These are phyloP conservation scores for Pascua guehoae DNA, from an alignment of 1,284 basidiomycete species.

Conservation along the genomic window DNA sequence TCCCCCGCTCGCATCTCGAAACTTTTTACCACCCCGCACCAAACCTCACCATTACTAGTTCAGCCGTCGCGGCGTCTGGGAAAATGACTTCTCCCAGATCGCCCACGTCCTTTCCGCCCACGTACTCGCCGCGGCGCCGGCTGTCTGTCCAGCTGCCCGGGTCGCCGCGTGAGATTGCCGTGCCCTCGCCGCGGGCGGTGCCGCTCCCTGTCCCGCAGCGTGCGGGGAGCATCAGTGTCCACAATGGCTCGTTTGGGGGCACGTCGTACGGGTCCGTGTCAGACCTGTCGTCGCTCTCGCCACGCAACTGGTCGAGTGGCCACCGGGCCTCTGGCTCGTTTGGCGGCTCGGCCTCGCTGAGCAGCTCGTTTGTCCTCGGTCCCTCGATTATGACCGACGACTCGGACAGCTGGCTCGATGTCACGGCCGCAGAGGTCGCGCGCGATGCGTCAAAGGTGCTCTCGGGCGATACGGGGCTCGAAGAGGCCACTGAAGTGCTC, in stretches of 20 bases:
- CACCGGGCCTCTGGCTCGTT: constrained; percentile 9
- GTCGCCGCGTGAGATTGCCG: constrained; percentile 9
- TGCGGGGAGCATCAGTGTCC: constrained; percentile 17
- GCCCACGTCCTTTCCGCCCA: background rate
- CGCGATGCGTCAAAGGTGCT: constrained; percentile 2
- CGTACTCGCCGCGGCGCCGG: constrained; percentile 8
- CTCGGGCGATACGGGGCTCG: constrained; percentile 24
- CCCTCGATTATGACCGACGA: constrained; percentile 10
- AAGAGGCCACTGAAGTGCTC: constrained; percentile 39
- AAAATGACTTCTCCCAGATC: too few species aligned
- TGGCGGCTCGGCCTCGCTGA: constrained; percentile 8
- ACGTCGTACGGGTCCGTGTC: constrained; percentile 20
- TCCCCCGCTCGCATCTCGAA: background rate
- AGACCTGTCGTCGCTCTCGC: constrained; percentile 13
- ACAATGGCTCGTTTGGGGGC: background rate
- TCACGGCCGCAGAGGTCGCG: constrained; percentile 11
- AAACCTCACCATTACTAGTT: too few species aligned
- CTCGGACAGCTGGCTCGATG: constrained; percentile 28
- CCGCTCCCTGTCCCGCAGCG: constrained; percentile 28
- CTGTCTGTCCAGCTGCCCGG: constrained; percentile 15
- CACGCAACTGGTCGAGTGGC: background rate
- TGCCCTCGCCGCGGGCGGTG: constrained; percentile 19
- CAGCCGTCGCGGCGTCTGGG: too few species aligned
- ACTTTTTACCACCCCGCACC: background rate
- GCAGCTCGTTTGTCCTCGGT: constrained; percentile 16